Conservation (phyloP, 1,284 basidiomycete species). For the Naganishia albida region DNA sequence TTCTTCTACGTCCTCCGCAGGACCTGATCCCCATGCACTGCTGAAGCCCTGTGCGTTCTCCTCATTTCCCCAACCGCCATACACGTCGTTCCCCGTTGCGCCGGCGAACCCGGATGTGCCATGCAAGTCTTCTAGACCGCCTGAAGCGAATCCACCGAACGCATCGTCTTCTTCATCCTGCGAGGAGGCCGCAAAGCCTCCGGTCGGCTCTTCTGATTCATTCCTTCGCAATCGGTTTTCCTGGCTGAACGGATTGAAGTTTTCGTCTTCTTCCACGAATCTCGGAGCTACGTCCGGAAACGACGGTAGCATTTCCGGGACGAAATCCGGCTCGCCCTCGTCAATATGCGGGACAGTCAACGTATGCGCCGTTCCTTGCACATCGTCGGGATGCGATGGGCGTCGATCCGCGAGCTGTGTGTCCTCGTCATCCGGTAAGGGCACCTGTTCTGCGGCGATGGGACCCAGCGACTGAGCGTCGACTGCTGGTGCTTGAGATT, state of each 20-base stretch:
- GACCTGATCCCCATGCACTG: neutral
- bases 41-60: neutral
- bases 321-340: neutral
- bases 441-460: conserved; percentile 2
- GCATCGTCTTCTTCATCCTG: conserved; percentile 28
- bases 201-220: neutral
- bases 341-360: neutral
- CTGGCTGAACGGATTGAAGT: neutral
- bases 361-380: neutral
- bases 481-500: neutral
- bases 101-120: conserved; percentile 1
- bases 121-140: neutral
- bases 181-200: conserved; percentile 2
- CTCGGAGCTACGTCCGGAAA: neutral
- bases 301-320: neutral
- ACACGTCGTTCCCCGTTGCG: conserved; percentile 2
- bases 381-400: neutral
- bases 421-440: neutral
- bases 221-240: neutral
- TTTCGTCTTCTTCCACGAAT: conserved; percentile 13
- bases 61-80: conserved; percentile 26
- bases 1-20: neutral
- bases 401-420: neutral
- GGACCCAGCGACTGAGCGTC: neutral
- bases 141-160: conserved; percentile 30